phyloP scores from a whole-genome alignment of 306 rosid genomes.

The Bauhinia variegata region DNA sequence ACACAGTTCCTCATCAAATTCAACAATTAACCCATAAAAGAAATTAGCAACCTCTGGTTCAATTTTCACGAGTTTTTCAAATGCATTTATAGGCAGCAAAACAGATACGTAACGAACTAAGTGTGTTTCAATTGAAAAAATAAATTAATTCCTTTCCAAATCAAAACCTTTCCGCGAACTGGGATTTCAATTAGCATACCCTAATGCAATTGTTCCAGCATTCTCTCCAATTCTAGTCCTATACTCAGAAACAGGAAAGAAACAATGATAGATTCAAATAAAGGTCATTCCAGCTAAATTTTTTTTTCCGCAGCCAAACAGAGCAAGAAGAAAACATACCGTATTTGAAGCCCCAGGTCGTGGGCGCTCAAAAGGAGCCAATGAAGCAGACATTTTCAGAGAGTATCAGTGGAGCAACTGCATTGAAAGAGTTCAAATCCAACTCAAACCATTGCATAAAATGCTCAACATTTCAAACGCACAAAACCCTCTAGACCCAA shows the following conservation, averaged over 20 bases:
- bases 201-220: no score
- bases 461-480: slow-evolving; percentile 41
- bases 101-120: slow-evolving; percentile 4
- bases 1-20: slow-evolving; percentile 26
- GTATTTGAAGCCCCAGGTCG: slow-evolving; percentile 74
- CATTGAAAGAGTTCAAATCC: slow-evolving; percentile 47
- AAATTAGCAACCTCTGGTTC: slow-evolving; percentile 14
- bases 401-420: slow-evolving; percentile 38
- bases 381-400: slow-evolving; percentile 83
- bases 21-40: slow-evolving; percentile 16
- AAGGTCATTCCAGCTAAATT: slow-evolving; percentile 13
- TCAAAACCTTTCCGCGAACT: not conserved
- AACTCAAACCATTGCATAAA: slow-evolving; percentile 22
- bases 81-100: slow-evolving; percentile 26
- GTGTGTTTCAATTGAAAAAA: slow-evolving; percentile 20
- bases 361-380: slow-evolving; percentile 88
- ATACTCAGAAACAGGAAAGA: not conserved
- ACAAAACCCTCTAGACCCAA: slow-evolving; percentile 29
- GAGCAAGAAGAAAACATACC: slow-evolving; percentile 49
- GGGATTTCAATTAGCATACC: no score
- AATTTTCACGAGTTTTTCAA: slow-evolving; percentile 1
- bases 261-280: not conserved
- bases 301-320: slow-evolving; percentile 42
- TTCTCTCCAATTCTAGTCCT: not conserved
- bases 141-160: slow-evolving; percentile 22